Evolutionary conservation across 352 stramenopile species (phyloP).

Genomic region (Globisporangium nodosum): DNA sequence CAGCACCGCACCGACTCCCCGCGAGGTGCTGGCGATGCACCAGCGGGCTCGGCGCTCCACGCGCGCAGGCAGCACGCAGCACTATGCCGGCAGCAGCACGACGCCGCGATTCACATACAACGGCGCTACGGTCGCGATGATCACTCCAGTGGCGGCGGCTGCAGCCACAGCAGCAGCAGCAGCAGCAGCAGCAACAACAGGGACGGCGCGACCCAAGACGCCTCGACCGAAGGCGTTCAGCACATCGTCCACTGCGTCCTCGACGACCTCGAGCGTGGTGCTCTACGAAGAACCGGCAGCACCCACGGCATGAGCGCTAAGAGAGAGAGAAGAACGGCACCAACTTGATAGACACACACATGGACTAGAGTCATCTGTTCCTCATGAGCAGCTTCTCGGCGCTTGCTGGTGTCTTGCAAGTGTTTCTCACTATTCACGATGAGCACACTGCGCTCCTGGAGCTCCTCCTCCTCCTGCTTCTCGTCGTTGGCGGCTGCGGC

Average conservation of each 20-base stretch:
- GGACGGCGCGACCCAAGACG: not conserved
- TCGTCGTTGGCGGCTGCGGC: not conserved
- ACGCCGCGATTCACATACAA: conserved; percentile 7
- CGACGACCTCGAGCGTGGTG: conserved; percentile 12
- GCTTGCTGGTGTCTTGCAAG: no score
- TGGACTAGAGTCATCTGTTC: no score
- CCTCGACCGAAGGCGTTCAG: conserved; percentile 15
- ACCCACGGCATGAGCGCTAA: conserved; percentile 1
- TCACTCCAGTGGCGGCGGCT: not conserved
- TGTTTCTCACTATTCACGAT: not conserved
- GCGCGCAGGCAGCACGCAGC: conserved; percentile 1
- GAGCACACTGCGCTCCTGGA: not conserved
- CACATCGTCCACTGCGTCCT: conserved; percentile 12
- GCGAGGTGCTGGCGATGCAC: conserved; percentile 8
- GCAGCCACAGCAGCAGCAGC: not conserved
- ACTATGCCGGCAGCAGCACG: not conserved
- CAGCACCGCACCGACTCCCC: conserved; percentile 4
- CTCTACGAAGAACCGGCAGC: conserved; percentile 12
- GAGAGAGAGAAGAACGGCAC: not conserved
- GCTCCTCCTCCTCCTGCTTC: not conserved
- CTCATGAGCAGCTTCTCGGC: no score
- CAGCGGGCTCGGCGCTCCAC: conserved; percentile 1
- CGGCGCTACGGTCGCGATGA: not conserved
- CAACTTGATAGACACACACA: not conserved
- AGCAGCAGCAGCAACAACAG: not conserved